Base-by-base conservation (phyloP, 306 rosid genomes). In the Fagus crenata region DNA sequence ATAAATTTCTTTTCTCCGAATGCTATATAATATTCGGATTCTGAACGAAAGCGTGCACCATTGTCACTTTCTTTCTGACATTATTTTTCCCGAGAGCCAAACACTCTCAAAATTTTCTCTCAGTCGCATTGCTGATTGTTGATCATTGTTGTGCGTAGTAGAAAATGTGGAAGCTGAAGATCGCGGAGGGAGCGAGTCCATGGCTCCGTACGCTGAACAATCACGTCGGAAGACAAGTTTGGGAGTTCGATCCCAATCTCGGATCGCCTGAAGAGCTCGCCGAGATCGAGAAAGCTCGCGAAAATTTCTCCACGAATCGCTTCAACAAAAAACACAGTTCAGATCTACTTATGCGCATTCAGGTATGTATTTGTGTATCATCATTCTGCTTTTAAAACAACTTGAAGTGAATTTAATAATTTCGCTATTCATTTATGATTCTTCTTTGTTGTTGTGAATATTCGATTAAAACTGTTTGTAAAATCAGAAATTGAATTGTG, bases 121-220 rank as follows among this genome's bases (percentile, higher is more conserved):
- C 49, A 15, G 71, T 15, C 6, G 71, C 49, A 43, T 7, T 37
- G 71, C 32, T 37, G 49, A 37, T 35, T 65, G 5, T 22, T 15
- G 5, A 39, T 65, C 28, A 39, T 22, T n/a, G n/a, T 42, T 7
- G 49, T 43, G 71, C n/a, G 4, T 15, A 17, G 46, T 14, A 46
- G 51, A 71, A 33, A 88, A 92, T 93, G 97, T 93, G 97, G 98
- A 93, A 88, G 89, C 89, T 93, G 64, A 93, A 89, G 87, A 58
- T 89, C 71, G 94, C 89, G 0, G 96, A 93, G 61, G 98, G 93
- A 18, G 89, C 86, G 28, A 89, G 33, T 69, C 90, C 92, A 3
- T 89, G 96, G 96, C 85, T 93, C 67, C 90, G 96, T 1, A 67
- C 89, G 14, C 1, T 80, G 49, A 90, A 90, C 89, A 73, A 82